Conservation (phyloP, 2,329 filamentous ascomycete genomes). For the Graphilbum sp. region DNA sequence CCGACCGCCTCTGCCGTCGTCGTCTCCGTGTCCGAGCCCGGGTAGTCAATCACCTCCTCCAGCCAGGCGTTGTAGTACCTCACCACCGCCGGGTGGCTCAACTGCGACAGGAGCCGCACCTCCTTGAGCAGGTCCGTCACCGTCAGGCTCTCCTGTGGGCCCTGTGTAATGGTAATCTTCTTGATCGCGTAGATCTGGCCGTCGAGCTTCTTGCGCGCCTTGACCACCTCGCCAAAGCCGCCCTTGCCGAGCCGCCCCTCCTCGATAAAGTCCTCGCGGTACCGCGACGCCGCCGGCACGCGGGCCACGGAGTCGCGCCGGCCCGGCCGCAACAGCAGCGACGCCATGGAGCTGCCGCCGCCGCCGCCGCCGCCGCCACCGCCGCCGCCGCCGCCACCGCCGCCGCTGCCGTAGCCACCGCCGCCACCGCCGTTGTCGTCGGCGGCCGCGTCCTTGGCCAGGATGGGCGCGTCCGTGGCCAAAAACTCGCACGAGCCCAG, state of each 20-base stretch:
- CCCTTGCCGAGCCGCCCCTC: constrained; percentile 80
- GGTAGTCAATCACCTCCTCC: constrained; percentile 46
- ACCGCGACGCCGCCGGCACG: constrained; percentile 50
- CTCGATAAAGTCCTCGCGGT: constrained; percentile 79
- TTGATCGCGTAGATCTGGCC: constrained; percentile 92
- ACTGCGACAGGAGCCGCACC: constrained; percentile 74
- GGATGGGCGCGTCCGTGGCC: constrained; percentile 45
- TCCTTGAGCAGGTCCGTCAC: constrained; percentile 75
- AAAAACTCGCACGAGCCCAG: constrained; percentile 48
- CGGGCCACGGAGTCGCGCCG: constrained; percentile 46
- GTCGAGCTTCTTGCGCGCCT: constrained; percentile 86
- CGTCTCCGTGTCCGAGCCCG: constrained; percentile 30
- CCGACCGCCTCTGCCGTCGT: constrained; percentile 13
- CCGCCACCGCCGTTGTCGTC: too few species aligned
- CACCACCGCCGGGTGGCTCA: constrained; percentile 76
- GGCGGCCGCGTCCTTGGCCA: constrained; percentile 31
- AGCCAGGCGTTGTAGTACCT: constrained; percentile 95
- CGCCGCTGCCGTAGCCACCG: too few species aligned
- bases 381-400: too few species aligned
- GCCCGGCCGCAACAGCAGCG: too few species aligned
- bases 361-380: too few species aligned
- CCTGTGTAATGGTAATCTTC: constrained; percentile 81
- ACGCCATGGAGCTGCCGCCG: too few species aligned
- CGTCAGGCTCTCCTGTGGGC: constrained; percentile 60
- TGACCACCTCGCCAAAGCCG: constrained; percentile 91